Evolutionary conservation across 768 basidiomycete species (phyloP), one percentile per base, ranked within the genome.

Genomic region (Termitomyces sp.): DNA sequence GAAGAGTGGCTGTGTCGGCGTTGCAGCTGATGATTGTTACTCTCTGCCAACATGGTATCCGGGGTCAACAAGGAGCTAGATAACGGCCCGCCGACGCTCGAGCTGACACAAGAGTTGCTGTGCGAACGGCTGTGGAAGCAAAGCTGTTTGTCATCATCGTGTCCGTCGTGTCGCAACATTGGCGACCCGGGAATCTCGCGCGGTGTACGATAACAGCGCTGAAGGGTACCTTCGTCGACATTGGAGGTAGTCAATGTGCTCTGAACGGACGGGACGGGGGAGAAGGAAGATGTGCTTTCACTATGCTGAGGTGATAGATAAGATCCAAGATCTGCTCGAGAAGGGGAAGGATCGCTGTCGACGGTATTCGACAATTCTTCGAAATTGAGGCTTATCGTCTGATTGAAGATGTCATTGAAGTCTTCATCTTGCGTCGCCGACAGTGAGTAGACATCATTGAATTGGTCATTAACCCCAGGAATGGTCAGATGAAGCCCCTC

Each of bases 1-100:
- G 53, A 22, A 33, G 60, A 44, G 54, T 54, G 57, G 40, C 53
- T 63, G 43, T 63, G 60, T n/a, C 62, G 62, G 38, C 62, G 62
- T 14, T 61, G 61, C 22, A 57, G 32, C n/a, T 14, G 20, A 13
- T 18, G 10, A 13, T 5, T 43, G 26, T 33, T 42, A 24, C 24
- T 46, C 14, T 53, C 38, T 24, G 18, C 10, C 8, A 33, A 32
- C 28, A 22, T 5, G 3, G 36, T 30, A 47, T 49, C 20, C 13
- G 57, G 60, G 20, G 54, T 49, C 30, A 58, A 45, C 32, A 52
- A 33, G n/a, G 57, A 42, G 14, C 28, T 36, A 16, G 47, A n/a
- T 9, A 20, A 24, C 2, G 30, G 9, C 12, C 38, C 14, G 22
- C 18, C 33, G 28, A 35, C 46, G 12, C 14, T 18, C 43, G 35